A percentile compares a stretch with the other conserved stretches of the same genome.
Evolutionary conservation across 1,284 basidiomycete species (phyloP).

Genomic region (Ceratobasidium papillatum): DNA sequence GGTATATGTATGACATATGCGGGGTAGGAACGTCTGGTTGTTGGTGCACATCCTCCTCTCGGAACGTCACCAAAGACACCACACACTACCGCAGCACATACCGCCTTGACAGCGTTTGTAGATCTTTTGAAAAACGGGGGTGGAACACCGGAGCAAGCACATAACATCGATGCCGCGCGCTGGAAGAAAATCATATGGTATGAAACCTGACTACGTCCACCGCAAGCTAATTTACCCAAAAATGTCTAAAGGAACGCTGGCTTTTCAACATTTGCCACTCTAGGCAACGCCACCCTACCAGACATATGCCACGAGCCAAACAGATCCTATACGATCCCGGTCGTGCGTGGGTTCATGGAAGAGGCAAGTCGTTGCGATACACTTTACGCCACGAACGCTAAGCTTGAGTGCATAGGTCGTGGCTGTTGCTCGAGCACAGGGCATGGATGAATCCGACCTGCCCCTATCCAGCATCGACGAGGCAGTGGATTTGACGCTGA

Average conservation of each 20-base stretch:
- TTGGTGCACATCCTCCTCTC: slow-evolving; percentile 51
- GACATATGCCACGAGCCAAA: slow-evolving; percentile 47
- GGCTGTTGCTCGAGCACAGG: slow-evolving; percentile 52
- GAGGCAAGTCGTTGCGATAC: slow-evolving; percentile 44
- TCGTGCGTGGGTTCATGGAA: slow-evolving; percentile 53
- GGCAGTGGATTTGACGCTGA: slow-evolving; percentile 41
- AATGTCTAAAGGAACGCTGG: slow-evolving; percentile 51
- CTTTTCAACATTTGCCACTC: slow-evolving; percentile 54
- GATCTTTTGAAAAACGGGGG: slow-evolving; percentile 53
- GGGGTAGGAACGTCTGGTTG: slow-evolving; percentile 51
- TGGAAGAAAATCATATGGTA: slow-evolving; percentile 60
- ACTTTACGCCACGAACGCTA: background rate
- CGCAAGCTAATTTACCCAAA: slow-evolving; percentile 4
- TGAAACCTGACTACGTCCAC: slow-evolving; percentile 40
- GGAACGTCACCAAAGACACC: slow-evolving; percentile 42
- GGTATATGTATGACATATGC: slow-evolving; percentile 41
- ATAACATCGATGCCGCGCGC: slow-evolving; percentile 56
- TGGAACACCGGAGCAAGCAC: slow-evolving; percentile 50
- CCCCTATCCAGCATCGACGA: slow-evolving; percentile 45
- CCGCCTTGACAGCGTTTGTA: slow-evolving; percentile 50
- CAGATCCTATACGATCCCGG: slow-evolving; percentile 50
- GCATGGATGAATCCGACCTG: slow-evolving; percentile 41
- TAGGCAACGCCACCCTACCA: slow-evolving; percentile 55
- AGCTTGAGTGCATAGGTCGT: slow-evolving; percentile 49
- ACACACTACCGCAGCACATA: slow-evolving; percentile 46